phyloP scores from a whole-genome alignment of 371 early-diverging fungal species.

The Mortierella sp. region DNA sequence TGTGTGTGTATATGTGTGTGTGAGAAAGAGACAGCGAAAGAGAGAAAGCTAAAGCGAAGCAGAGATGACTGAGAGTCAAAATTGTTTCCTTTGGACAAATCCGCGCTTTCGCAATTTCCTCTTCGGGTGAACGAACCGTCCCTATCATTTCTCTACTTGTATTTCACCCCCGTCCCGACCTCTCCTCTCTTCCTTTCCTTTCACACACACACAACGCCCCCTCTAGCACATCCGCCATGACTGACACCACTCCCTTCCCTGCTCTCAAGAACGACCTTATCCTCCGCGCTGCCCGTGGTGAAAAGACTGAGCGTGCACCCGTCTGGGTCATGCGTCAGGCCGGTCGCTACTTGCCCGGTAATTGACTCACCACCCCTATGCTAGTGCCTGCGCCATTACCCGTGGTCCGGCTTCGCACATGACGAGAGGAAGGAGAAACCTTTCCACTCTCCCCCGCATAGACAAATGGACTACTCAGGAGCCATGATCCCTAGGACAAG shows the following conservation, averaged over 20 bases:
- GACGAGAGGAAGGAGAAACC: background rate
- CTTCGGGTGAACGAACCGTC: background rate
- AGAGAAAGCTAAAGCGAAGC: too few species aligned
- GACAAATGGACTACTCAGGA: background rate
- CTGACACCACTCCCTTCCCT: slow-evolving; percentile 74
- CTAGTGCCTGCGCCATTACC: background rate
- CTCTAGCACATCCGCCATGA: slow-evolving; percentile 10
- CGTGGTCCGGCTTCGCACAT: background rate
- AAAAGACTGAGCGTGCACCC: slow-evolving; percentile 91
- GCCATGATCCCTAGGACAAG: background rate
- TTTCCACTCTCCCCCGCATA: background rate
- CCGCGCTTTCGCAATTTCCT: background rate
- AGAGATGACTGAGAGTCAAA: background rate
- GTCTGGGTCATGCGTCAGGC: slow-evolving; percentile 99
- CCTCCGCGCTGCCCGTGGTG: slow-evolving; percentile 90
- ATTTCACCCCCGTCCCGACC: background rate
- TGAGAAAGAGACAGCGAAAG: too few species aligned
- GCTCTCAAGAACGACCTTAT: slow-evolving; percentile 92
- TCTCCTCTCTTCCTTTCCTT: background rate
- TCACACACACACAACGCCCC: background rate
- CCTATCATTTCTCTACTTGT: background rate
- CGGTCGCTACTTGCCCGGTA: slow-evolving; percentile 97
- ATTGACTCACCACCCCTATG: background rate
- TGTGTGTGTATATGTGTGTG: too few species aligned
- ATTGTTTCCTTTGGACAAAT: background rate